These are phyloP conservation scores for Dendrobium nobile DNA, from an alignment of 106 monocot genomes.

Conservation along the genomic window DNA sequence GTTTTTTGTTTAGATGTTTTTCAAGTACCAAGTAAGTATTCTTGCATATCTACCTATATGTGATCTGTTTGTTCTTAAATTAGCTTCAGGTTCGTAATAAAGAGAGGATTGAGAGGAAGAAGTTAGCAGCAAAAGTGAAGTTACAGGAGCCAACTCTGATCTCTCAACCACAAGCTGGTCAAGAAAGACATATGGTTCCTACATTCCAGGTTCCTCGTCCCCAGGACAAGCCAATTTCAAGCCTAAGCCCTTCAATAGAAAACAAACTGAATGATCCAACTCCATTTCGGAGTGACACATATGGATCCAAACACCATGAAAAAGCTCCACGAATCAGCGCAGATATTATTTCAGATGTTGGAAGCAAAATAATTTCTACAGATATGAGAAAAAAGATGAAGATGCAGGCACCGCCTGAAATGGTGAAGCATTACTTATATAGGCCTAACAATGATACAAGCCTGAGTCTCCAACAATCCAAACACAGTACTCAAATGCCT, in stretches of 20 bases:
- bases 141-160: conserved; percentile 14
- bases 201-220: background rate
- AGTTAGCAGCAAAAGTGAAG: conserved; percentile 19
- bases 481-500: conserved; percentile 17
- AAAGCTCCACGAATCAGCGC: conserved; percentile 12
- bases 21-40: too few species aligned
- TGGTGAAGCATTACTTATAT: conserved; percentile 23
- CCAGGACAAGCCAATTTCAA: conserved; percentile 21
- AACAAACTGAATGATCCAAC: conserved; percentile 19
- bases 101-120: conserved; percentile 76
- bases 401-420: conserved; percentile 12
- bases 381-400: conserved; percentile 54
- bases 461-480: conserved; percentile 14
- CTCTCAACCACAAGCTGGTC: conserved; percentile 20
- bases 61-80: background rate
- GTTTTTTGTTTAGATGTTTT: background rate
- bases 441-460: conserved; percentile 24
- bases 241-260: conserved; percentile 12
- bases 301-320: conserved; percentile 22
- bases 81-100: conserved; percentile 46
- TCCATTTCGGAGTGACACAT: conserved; percentile 19
- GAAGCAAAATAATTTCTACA: conserved; percentile 6
- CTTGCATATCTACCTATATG: background rate
- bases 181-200: conserved; percentile 14
- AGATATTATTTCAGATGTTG: conserved; percentile 14